These are phyloP conservation scores for Coniochaeta hoffmannii DNA, from an alignment of 2,329 filamentous ascomycete genomes.

Conservation along the genomic window DNA sequence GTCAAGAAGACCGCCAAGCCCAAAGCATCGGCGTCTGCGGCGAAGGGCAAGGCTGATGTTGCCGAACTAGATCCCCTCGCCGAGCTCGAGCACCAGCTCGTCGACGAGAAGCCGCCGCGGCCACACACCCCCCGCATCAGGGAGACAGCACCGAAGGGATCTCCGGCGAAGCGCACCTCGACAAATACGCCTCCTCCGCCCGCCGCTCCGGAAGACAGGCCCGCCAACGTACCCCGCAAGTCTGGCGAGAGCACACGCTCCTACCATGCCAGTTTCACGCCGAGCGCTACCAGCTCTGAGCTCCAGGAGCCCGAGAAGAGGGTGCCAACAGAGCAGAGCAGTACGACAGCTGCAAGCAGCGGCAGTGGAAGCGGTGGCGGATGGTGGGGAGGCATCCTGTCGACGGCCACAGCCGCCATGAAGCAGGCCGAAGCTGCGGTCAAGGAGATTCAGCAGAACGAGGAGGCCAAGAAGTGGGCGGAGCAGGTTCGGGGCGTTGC, in stretches of 20 bases:
- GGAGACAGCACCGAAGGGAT: constrained; percentile 36
- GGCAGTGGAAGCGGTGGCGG: constrained; percentile 49
- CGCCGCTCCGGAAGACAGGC: constrained; percentile 58
- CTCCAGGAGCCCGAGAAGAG: constrained; percentile 51
- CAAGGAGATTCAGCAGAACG: constrained; percentile 91
- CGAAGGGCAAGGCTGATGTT: constrained; percentile 14
- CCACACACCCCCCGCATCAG: constrained; percentile 75
- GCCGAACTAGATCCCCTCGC: constrained; percentile 71
- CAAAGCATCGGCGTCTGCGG: constrained; percentile 30
- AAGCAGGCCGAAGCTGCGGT: constrained; percentile 91
- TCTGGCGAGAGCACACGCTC: constrained; percentile 71
- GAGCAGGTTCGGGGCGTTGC: constrained; percentile 85
- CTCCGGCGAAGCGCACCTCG: constrained; percentile 43
- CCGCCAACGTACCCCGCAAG: constrained; percentile 45
- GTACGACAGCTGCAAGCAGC: constrained; percentile 14
- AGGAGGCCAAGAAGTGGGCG: constrained; percentile 94
- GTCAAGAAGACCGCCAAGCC: constrained; percentile 37
- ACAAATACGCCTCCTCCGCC: constrained; percentile 41
- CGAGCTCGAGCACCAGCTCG: constrained; percentile 74
- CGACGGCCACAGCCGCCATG: constrained; percentile 75
- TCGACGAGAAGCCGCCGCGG: constrained; percentile 62
- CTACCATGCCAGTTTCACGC: constrained; percentile 64
- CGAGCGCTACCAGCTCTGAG: constrained; percentile 57
- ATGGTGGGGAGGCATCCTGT: constrained; percentile 84
- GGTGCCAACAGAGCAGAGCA: constrained; percentile 32